Base-by-base conservation (phyloP, 108 stramenopile species). In the Aurantiochytrium sp. region DNA sequence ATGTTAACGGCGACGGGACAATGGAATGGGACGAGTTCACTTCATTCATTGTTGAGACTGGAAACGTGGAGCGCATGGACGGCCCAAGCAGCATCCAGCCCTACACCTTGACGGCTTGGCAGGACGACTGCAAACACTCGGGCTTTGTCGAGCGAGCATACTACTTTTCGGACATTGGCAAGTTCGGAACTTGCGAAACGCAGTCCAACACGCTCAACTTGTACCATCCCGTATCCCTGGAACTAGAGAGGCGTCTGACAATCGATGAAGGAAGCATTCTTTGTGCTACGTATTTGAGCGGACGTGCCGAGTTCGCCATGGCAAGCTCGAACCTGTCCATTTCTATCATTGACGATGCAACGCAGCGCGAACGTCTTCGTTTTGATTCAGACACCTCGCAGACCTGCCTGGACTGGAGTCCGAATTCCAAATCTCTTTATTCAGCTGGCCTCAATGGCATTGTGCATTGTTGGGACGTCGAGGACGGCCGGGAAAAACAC, bases 1-100 rank as follows among this genome's bases (percentile, higher is more conserved):
- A 92, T 58, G 83, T 92, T 25, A 92, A 92, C 47, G 91, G 83
- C 43, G 91, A 91, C 58, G 92, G 92, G n/a, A 88, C 72, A 42
- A 76, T 92, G 72, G 91, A 92, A 58, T 92, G 92, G 92, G 92
- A 92, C 28, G 91, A 92, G 90, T 91, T 92, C 57, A 91, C 92
- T 12, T 89, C 88, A 19, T 91, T 89, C 91, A 91, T 92, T 53
- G 91, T 92, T 19, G 88, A 90, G 58, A 72, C 88, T 60, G 59
- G 76, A 12, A 83, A 12, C 1, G 51, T 53, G 19, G 76, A 53
- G 25, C 76, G 76, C 19, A 53, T 12, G 51, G 49, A 53, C 4
- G 76, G 28, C 3, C 76, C 76, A 4, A 35, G 51, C 6, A 83
- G 76, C 51, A 83, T 83, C 51, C 76, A 53, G 51, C 45, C 45